Conservation (phyloP, 1,284 basidiomycete species). For the Marasmius tenuissimus region DNA sequence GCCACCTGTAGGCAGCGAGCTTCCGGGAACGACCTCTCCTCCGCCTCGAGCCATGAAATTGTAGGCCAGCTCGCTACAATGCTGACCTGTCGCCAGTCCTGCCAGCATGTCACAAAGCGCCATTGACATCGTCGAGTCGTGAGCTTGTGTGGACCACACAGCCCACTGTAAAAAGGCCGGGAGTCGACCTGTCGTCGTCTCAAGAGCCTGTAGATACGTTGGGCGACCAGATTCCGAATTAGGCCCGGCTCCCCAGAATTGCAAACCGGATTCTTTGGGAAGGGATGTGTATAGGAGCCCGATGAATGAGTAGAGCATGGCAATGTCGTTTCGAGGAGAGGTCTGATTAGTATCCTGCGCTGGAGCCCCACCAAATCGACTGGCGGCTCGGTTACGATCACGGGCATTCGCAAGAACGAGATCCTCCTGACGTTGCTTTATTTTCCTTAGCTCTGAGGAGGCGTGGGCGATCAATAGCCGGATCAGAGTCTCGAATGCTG, state of each 20-base stretch:
- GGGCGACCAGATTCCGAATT: conserved; percentile 35
- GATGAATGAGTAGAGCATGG: conserved; percentile 81
- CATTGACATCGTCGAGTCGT: conserved; percentile 71
- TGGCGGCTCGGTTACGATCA: conserved; percentile 46
- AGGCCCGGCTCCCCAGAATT: conserved; percentile 80
- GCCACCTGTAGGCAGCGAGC: conserved; percentile 36
- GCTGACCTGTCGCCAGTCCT: conserved; percentile 82
- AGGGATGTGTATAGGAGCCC: conserved; percentile 78
- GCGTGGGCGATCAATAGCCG: conserved; percentile 76
- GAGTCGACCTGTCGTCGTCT: conserved; percentile 63
- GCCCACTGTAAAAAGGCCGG: conserved; percentile 87
- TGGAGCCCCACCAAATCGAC: conserved; percentile 42
- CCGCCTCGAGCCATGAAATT: conserved; percentile 78
- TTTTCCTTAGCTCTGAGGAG: conserved; percentile 85
- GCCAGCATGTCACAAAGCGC: conserved; percentile 88
- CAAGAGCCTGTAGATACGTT: conserved; percentile 55
- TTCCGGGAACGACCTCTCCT: conserved; percentile 62
- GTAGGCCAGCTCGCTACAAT: conserved; percentile 82
- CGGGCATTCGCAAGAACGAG: conserved; percentile 64
- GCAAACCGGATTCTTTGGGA: conserved; percentile 74
- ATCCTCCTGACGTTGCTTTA: conserved; percentile 92
- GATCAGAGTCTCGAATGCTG: conserved; percentile 72
- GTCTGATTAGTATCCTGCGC: conserved; percentile 38
- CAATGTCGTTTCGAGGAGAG: conserved; percentile 77
- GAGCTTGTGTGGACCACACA: conserved; percentile 78